A percentile compares a stretch with the other conserved stretches of the same genome.
phyloP scores from a whole-genome alignment of 345 rosid genomes.

The Rhodamnia argentea region DNA sequence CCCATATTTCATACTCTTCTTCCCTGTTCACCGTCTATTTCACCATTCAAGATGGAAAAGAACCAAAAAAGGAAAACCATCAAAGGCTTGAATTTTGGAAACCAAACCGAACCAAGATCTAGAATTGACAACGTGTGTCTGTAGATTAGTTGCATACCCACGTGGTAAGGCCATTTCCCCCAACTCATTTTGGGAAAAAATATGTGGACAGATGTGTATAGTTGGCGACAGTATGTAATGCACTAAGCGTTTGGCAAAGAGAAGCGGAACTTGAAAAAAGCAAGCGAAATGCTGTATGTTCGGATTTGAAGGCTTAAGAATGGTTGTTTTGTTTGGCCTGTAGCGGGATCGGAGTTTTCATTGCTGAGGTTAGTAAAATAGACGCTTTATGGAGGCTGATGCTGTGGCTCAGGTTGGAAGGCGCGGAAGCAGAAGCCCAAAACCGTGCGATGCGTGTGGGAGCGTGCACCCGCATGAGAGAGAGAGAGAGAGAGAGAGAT shows the following conservation, averaged over 20 bases:
- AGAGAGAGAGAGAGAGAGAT: not conserved
- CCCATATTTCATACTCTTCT: not conserved
- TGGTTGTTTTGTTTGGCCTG: not conserved
- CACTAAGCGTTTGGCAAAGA: not conserved
- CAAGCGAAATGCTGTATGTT: not conserved
- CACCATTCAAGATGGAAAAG: not conserved
- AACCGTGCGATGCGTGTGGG: not conserved
- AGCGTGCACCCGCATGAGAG: rapidly evolving
- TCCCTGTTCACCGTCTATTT: not conserved
- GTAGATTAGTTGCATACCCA: not conserved
- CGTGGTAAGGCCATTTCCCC: not conserved
- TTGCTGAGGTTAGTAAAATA: not conserved
- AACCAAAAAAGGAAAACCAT: not conserved
- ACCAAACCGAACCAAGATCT: not conserved
- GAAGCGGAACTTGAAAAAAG: not conserved
- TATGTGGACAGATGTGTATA: not conserved
- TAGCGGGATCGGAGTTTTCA: not conserved
- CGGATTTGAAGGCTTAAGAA: not conserved
- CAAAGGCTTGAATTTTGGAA: not conserved
- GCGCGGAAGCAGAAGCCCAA: not conserved
- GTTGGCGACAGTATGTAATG: not conserved
- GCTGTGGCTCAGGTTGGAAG: not conserved
- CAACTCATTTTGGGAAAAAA: not conserved
- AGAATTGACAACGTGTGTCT: not conserved
- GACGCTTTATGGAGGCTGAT: not conserved